These are phyloP conservation scores for Chrysosphaeria jannelii DNA, from an alignment of 2,329 filamentous ascomycete genomes.

Conservation along the genomic window DNA sequence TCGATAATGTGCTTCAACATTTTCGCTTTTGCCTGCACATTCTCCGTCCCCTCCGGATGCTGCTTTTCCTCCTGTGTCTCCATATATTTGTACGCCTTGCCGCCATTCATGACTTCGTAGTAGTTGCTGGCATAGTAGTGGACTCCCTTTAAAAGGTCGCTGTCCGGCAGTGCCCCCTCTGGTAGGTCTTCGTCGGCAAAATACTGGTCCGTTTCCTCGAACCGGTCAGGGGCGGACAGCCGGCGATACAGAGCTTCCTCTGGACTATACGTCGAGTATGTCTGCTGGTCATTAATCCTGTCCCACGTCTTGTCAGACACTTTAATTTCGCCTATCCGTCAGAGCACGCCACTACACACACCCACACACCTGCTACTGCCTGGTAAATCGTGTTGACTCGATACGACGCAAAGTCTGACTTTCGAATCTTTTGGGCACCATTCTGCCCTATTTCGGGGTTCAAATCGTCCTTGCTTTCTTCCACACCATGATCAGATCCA, in stretches of 20 bases:
- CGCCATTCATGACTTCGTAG: constrained; percentile 25
- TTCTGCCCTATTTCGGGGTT: too few species aligned
- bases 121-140: constrained; percentile 38
- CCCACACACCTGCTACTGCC: too few species aligned
- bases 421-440: too few species aligned
- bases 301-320: constrained; percentile 1
- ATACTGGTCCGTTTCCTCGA: constrained; percentile 42
- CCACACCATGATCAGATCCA: too few species aligned
- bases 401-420: too few species aligned
- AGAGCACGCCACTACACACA: too few species aligned
- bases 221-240: constrained; percentile 31
- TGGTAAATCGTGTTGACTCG: too few species aligned
- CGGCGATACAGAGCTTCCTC: constrained; percentile 43
- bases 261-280: constrained; percentile 19
- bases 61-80: too few species aligned
- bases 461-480: too few species aligned
- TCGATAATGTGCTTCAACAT: constrained; percentile 9
- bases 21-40: neutral
- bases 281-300: constrained; percentile 1
- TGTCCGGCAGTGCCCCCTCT: constrained; percentile 23
- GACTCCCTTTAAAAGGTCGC: constrained; percentile 36
- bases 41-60: neutral
- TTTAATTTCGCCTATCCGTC: too few species aligned
- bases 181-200: constrained; percentile 28
- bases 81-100: too few species aligned